A percentile compares a stretch with the other conserved stretches of the same genome.
Evolutionary conservation across 441 rosid genomes (phyloP).

Genomic region (Adansonia madagascariensis): DNA sequence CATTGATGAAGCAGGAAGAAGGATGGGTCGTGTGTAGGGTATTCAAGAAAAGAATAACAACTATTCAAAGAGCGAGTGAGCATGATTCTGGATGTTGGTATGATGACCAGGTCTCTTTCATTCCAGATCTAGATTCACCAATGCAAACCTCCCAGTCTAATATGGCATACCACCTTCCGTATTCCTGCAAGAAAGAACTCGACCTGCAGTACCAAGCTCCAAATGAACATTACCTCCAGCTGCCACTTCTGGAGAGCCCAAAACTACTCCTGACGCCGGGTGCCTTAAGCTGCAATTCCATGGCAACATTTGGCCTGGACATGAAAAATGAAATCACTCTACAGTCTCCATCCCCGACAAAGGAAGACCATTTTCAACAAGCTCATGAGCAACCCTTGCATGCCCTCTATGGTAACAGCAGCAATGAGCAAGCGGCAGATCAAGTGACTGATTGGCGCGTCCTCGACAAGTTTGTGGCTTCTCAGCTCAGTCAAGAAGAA

Average conservation of each 20-base stretch:
- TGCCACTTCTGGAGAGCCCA: conserved; percentile 80
- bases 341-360: conserved; percentile 47
- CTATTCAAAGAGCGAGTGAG: conserved; percentile 50
- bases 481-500: conserved; percentile 80
- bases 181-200: conserved; percentile 63
- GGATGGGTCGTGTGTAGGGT: conserved; percentile 98
- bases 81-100: conserved; percentile 73
- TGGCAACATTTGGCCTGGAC: conserved; percentile 42
- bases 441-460: conserved; percentile 88
- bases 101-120: conserved; percentile 65
- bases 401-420: conserved; percentile 36
- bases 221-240: conserved; percentile 62
- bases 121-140: conserved; percentile 60
- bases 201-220: conserved; percentile 42
- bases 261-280: conserved; percentile 46
- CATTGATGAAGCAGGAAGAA: conserved; percentile 62
- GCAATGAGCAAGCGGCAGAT: conserved; percentile 51
- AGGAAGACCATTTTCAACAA: conserved; percentile 47
- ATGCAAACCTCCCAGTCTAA: conserved; percentile 45
- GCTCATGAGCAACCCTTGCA: conserved; percentile 34
- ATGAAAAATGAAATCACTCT: conserved; percentile 50
- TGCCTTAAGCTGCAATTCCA: conserved; percentile 33
- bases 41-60: conserved; percentile 74
- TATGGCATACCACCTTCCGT: conserved; percentile 41
- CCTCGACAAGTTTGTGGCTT: conserved; percentile 91